Conservation (phyloP, 306 rosid genomes). For the Acmispon strigosus region DNA sequence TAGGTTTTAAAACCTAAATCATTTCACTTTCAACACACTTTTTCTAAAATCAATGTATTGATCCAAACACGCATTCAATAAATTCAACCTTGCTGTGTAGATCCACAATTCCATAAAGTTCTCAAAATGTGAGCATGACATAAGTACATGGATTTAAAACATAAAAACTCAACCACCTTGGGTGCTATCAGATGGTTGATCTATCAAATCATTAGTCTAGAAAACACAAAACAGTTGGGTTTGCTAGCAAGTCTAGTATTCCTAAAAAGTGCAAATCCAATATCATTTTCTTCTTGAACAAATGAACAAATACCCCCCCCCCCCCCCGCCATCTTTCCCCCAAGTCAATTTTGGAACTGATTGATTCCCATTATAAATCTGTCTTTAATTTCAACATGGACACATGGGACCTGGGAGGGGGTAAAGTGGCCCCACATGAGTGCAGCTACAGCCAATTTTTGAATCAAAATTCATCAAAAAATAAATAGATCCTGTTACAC, state of each 20-base stretch:
- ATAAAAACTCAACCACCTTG: neutral
- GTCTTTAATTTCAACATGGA: constrained; percentile 17
- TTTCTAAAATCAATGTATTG: too few relatives aligned
- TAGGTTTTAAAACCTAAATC: too few relatives aligned
- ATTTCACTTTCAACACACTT: too few relatives aligned
- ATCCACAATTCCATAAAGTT: neutral
- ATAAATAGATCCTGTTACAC: constrained; percentile 24
- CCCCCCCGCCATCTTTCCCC: neutral
- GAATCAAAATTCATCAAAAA: constrained; percentile 33
- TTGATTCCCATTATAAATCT: constrained; percentile 15
- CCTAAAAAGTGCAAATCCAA: neutral
- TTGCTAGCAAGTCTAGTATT: neutral
- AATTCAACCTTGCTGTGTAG: neutral
- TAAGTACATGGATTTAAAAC: neutral
- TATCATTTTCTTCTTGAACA: neutral
- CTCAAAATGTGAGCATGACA: neutral
- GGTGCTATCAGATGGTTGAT: neutral
- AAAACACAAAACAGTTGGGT: neutral
- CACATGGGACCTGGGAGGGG: constrained; percentile 10
- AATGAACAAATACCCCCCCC: too few relatives aligned
- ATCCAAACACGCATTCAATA: too few relatives aligned
- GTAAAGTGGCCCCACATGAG: constrained; percentile 31
- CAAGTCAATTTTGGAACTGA: neutral
- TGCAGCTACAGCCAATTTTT: constrained; percentile 30
- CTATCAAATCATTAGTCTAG: neutral